Evolutionary conservation across 345 rosid genomes (phyloP), one percentile per base, ranked within the genome.

Genomic region (Populus simonii): DNA sequence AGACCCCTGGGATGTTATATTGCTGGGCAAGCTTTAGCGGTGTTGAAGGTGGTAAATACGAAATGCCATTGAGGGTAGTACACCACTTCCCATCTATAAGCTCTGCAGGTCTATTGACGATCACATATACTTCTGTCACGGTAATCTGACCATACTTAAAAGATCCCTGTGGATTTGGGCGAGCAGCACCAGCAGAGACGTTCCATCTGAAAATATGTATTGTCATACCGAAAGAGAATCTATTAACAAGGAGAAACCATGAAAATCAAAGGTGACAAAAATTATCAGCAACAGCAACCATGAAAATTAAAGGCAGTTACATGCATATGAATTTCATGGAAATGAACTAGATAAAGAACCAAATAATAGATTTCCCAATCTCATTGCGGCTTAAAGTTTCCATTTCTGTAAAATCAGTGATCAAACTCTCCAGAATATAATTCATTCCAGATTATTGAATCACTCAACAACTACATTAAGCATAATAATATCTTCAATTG

Each of bases 141-240:
- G 94, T 90, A 75, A 94, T 92, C 45, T 91, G 72, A 20, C 97
- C 97, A 75, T 94, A 94, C 73, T 83, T 92, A 83, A 94, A 94
- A 72, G 98, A 94, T 61, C 98, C 98, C 68, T 94, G 97, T 25
- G 97, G 97, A 86, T 94, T 92, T 45, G 97, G 97, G 20, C 98
- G 90, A 41, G 98, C 97, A 85, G 95, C 98, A 69, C 97, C 87
- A 75, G 98, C 93, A 66, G 97, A 87, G 70, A 92, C 87, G 74
- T 94, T 94, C 93, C 92, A 90, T 88, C 97, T 92, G 89, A 31
- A 68, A 55, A 78, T 43, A 45, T 45, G 51, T 45, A 45, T 38
- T 8, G 65, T 69, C 68, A 68, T 76, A 83, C 20, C 62, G 74
- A 38, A 68, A 57, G 59, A 55, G 72, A 45, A 20, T n/a, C 33